Percentiles rank a stretch among this genome's conserved stretches.
phyloP scores from a whole-genome alignment of 108 stramenopile species.

The Aurantiochytrium sp. region DNA sequence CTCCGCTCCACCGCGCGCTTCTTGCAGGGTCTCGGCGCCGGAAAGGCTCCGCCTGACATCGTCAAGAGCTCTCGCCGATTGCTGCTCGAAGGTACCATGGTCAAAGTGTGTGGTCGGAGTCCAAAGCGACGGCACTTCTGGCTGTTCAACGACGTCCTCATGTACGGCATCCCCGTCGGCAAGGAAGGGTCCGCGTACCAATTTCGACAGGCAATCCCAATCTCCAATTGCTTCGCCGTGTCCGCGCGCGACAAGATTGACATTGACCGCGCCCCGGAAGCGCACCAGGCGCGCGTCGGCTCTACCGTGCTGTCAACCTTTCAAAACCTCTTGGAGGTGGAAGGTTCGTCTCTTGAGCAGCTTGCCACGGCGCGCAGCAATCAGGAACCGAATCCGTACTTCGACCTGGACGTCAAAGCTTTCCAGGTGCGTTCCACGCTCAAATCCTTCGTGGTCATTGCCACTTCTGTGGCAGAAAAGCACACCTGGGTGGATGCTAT shows the following conservation, averaged over 20 bases:
- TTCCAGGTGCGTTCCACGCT: not conserved
- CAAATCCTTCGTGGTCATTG: not conserved
- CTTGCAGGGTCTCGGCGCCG: not conserved
- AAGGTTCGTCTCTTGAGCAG: not conserved
- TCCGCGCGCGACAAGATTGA: not conserved
- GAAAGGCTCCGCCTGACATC: not conserved
- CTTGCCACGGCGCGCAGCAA: not conserved
- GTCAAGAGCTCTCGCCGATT: not conserved
- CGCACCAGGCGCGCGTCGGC: not conserved
- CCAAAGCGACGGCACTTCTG: not conserved
- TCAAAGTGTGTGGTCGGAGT: not conserved
- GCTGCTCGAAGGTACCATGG: not conserved
- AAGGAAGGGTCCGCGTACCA: not conserved
- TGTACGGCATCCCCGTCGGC: not conserved
- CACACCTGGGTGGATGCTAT: not conserved
- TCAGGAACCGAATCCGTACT: not conserved
- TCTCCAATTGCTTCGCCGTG: not conserved
- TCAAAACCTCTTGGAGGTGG: not conserved
- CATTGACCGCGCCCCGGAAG: not conserved
- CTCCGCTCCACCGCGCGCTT: no score
- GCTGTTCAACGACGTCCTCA: not conserved
- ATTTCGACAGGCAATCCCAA: not conserved
- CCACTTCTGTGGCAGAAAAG: not conserved
- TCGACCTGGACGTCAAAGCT: not conserved
- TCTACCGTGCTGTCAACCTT: not conserved